phyloP scores from a whole-genome alignment of 1,139 yeast genomes.

The Sugiyamaella grinbergsii region DNA sequence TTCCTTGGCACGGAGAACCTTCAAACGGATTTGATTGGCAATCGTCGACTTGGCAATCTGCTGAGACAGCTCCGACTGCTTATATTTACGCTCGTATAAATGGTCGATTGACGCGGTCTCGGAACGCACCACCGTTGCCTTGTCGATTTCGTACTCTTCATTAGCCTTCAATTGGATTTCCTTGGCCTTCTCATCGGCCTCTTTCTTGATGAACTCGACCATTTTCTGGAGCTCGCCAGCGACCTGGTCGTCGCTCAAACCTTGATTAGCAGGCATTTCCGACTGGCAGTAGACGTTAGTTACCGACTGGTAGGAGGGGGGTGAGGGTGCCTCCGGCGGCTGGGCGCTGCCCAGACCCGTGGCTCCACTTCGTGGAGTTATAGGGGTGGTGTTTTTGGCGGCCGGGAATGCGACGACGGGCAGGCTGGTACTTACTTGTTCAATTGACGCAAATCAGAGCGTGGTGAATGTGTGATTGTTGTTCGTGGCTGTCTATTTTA shows the following conservation, averaged over 20 bases:
- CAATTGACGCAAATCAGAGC: no score
- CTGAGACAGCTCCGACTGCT: conserved; percentile 89
- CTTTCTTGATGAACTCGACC: conserved; percentile 98
- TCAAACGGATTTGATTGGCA: conserved; percentile 91
- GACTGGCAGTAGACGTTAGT: background rate
- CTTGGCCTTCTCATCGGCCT: conserved; percentile 98
- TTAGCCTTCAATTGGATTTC: conserved; percentile 95
- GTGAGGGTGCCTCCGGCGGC: conserved; percentile 10
- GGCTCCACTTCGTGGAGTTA: background rate
- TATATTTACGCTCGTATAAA: conserved; percentile 76
- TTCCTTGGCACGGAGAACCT: conserved; percentile 85
- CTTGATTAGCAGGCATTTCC: conserved; percentile 17
- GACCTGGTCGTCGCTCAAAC: conserved; percentile 53
- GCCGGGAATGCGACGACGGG: no score
- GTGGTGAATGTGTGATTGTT: no score
- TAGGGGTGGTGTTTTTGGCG: no score
- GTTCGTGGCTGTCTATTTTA: no score
- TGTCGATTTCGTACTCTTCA: conserved; percentile 97
- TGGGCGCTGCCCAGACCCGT: conserved; percentile 10
- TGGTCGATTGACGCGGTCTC: conserved; percentile 89
- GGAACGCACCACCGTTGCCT: conserved; percentile 88
- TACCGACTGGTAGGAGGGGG: background rate
- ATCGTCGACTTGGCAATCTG: conserved; percentile 95
- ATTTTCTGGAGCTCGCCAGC: conserved; percentile 94
- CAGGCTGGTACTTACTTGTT: no score